phyloP scores from a whole-genome alignment of 352 stramenopile genomes.

The Phytophthora tentaculata region DNA sequence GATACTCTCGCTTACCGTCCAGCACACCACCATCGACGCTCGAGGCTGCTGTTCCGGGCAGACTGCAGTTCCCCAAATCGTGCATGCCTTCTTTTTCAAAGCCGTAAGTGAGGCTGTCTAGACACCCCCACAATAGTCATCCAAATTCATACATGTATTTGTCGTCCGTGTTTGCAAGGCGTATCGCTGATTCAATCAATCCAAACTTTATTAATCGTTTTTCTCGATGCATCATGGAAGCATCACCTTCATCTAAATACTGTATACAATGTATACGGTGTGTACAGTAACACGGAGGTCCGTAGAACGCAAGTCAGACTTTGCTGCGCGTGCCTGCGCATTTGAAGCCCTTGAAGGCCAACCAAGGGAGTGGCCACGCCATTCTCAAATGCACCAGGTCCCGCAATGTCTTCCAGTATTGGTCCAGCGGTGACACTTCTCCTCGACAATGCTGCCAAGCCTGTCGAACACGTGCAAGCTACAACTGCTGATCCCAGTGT shows the following conservation, averaged over 20 bases:
- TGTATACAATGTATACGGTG: no score
- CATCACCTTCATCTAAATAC: no score
- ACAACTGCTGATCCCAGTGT: constrained; percentile 37
- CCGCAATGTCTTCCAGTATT: constrained; percentile 16
- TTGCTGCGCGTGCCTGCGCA: constrained; percentile 17
- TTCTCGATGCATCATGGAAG: constrained; percentile 1
- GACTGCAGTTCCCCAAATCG: constrained; percentile 29
- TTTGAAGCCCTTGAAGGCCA: constrained; percentile 11
- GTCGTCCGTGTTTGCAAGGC: neutral
- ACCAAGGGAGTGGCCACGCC: neutral
- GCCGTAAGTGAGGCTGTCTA: constrained; percentile 12
- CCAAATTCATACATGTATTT: neutral
- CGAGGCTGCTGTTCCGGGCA: constrained; percentile 29
- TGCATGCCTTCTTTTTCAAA: constrained; percentile 39
- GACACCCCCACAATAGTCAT: neutral
- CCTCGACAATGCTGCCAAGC: constrained; percentile 27
- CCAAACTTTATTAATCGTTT: neutral
- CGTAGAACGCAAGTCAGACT: no score
- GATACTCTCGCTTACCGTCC: constrained; percentile 16
- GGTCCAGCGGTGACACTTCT: constrained; percentile 18
- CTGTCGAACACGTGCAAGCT: constrained; percentile 38
- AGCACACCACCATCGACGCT: constrained; percentile 13
- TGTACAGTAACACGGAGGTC: no score
- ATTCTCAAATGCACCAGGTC: constrained; percentile 34
- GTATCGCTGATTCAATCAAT: neutral